phyloP scores from a whole-genome alignment of 2,329 filamentous ascomycete species.

The Neurospora sp. region DNA sequence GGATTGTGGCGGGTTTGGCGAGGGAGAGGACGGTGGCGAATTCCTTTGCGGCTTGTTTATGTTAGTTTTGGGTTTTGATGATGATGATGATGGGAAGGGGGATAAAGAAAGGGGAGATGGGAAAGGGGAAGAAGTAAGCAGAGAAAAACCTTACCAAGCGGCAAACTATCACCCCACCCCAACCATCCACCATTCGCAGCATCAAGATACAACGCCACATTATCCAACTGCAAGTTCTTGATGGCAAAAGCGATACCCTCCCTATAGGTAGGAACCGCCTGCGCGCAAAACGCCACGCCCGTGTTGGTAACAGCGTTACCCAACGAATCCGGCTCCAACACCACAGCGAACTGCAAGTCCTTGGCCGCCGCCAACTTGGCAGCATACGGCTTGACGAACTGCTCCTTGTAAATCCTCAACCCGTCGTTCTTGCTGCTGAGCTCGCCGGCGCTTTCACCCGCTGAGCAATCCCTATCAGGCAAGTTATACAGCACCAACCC shows the following conservation, averaged over 20 bases:
- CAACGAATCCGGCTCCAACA: slow-evolving; percentile 34
- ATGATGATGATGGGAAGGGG: not conserved
- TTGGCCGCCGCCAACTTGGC: slow-evolving; percentile 25
- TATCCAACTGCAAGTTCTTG: slow-evolving; percentile 25
- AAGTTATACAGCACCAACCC: slow-evolving; percentile 35
- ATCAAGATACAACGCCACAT: slow-evolving; percentile 31
- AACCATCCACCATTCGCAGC: slow-evolving; percentile 34
- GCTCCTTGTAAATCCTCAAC: slow-evolving; percentile 29
- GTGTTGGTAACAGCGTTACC: slow-evolving; percentile 33
- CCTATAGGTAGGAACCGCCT: slow-evolving; percentile 28
- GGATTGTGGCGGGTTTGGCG: slow-evolving; percentile 20
- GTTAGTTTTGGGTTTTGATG: slow-evolving; percentile 2
- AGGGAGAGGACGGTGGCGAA: slow-evolving; percentile 29
- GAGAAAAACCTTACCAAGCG: slow-evolving; percentile 26
- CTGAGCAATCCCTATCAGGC: slow-evolving; percentile 35
- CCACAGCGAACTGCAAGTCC: slow-evolving; percentile 31
- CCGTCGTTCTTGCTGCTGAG: slow-evolving; percentile 26
- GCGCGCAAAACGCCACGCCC: slow-evolving; percentile 26
- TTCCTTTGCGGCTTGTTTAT: slow-evolving; percentile 25
- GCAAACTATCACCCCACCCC: slow-evolving; percentile 30
- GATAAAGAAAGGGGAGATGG: too few relatives aligned
- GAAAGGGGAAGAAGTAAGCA: too few relatives aligned
- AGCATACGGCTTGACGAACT: slow-evolving; percentile 30
- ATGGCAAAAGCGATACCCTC: slow-evolving; percentile 33
- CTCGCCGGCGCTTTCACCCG: slow-evolving; percentile 31